A percentile compares a stretch with the other conserved stretches of the same genome.
These are phyloP conservation scores for Tricladium varicosporioides DNA, from an alignment of 2,329 filamentous ascomycete genomes.

Conservation along the genomic window DNA sequence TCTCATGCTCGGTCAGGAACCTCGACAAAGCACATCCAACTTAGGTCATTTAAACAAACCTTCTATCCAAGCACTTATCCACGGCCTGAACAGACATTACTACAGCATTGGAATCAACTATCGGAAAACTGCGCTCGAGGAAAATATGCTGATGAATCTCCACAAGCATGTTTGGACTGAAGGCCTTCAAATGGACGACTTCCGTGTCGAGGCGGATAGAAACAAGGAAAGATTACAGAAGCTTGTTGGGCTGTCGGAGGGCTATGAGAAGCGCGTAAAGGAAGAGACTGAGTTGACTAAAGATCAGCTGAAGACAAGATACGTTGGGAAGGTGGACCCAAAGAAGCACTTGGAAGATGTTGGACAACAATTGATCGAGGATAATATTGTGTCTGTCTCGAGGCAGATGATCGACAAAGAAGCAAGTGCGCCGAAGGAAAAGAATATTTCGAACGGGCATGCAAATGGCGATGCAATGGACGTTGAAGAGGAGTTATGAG, in stretches of 20 bases:
- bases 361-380: constrained; percentile 94
- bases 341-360: constrained; percentile 99
- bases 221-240: constrained; percentile 88
- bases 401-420: constrained; percentile 99
- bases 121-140: constrained; percentile 92
- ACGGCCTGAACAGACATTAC: constrained; percentile 97
- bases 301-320: constrained; percentile 97
- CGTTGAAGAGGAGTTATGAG: constrained; percentile 35
- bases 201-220: constrained; percentile 76
- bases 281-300: constrained; percentile 97
- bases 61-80: constrained; percentile 98
- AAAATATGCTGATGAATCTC: constrained; percentile 99
- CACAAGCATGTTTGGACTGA: constrained; percentile 99
- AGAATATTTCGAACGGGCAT: constrained; percentile 47
- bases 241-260: constrained; percentile 85
- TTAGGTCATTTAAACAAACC: constrained; percentile 98
- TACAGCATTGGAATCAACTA: constrained; percentile 99
- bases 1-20: constrained; percentile 96
- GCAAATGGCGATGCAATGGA: constrained; percentile 32
- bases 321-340: constrained; percentile 97
- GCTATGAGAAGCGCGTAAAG: constrained; percentile 98
- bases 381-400: constrained; percentile 98
- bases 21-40: constrained; percentile 96
- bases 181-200: constrained; percentile 94
- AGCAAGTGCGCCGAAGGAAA: constrained; percentile 81